Conservation (phyloP, 352 stramenopile species). For the Lagenidium sp. region DNA sequence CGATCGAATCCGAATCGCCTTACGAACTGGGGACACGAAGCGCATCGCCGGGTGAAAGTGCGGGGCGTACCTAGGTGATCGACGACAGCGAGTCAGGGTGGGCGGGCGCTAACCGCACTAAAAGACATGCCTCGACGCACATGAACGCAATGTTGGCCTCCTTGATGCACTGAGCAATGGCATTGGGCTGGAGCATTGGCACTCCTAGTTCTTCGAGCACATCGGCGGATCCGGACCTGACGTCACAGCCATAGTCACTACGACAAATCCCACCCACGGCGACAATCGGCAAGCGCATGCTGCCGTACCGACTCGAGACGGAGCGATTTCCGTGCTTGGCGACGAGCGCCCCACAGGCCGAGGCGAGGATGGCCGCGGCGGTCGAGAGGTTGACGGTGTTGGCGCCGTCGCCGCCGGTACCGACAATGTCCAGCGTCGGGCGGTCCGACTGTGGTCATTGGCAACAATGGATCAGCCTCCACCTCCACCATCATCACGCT, state of each 20-base stretch:
- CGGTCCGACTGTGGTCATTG: slow-evolving; percentile 30
- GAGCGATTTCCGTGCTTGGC: slow-evolving; percentile 97
- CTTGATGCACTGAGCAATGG: slow-evolving; percentile 91
- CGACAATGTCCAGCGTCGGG: slow-evolving; percentile 97
- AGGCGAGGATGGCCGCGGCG: slow-evolving; percentile 90
- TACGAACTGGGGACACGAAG: slow-evolving; percentile 92
- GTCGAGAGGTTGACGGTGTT: slow-evolving; percentile 99
- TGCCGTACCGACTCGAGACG: slow-evolving; percentile 84
- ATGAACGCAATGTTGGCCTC: slow-evolving; percentile 95
- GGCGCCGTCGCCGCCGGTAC: slow-evolving; percentile 96
- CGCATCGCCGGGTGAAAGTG: slow-evolving; percentile 97
- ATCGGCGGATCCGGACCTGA: slow-evolving; percentile 91
- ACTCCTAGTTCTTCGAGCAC: slow-evolving; percentile 96
- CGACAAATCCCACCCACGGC: not conserved
- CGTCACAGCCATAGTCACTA: not conserved
- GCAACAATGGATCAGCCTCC: slow-evolving; percentile 2
- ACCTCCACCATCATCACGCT: not conserved
- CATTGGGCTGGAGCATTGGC: slow-evolving; percentile 87
- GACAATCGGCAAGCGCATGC: not conserved
- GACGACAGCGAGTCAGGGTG: too few species aligned
- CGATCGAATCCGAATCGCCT: slow-evolving; percentile 93
- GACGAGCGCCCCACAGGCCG: slow-evolving; percentile 90
- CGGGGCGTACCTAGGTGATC: too few species aligned
- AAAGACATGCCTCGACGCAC: too few species aligned
- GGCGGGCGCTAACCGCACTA: too few species aligned